Base-by-base conservation (phyloP, 1,284 basidiomycete genomes). In the Malassezia equina region DNA sequence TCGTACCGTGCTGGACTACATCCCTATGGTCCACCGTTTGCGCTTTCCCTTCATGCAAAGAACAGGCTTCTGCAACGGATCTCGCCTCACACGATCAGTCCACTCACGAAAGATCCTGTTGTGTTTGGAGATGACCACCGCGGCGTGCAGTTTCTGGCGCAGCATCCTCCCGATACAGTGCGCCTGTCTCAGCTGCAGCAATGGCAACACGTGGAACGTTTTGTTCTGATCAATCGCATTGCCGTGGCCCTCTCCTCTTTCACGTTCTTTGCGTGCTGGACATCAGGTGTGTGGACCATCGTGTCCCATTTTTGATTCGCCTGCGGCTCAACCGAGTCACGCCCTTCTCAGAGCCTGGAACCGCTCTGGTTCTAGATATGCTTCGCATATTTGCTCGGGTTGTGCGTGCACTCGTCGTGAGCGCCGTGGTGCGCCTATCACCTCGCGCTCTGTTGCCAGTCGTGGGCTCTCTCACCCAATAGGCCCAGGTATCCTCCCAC, bases 281-380 rank as follows among this genome's bases (percentile, higher is more conserved):
- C 44, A 17, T 27, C 44, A 1, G 55, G 55, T 4, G 51, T 57
- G 15, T 57, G 55, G 55, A 29, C 55, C 12, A 32, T 57, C 17
- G 43, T 57, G 55, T 23, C 55, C 49, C 55, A 57, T 57, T 57
- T 57, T 57, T 57, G 31, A 34, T 48, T 6, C 55, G 55, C 55
- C 55, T 57, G 46, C 55, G 55, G 55, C 55, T 52, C 51, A 57
- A 43, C 47, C 55, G 49, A 52, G 21, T 42, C 32, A 34, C 50
- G 34, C 31, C n/a, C 13, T 21, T 17, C 24, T 40, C 50, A 11
- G 23, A 36, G 17, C 41, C 29, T 13, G 55, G 55, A 34, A 23
- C 51, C 3, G 13, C 41, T 23, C 41, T 57, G 9, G 40, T 57
- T 0, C 31, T 34, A 4, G 21, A 27, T 4, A 51, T 57, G 15